A percentile compares a stretch with the other conserved stretches of the same genome.
These are phyloP conservation scores for Russula earlei DNA, from an alignment of 768 basidiomycete genomes.

Conservation along the genomic window DNA sequence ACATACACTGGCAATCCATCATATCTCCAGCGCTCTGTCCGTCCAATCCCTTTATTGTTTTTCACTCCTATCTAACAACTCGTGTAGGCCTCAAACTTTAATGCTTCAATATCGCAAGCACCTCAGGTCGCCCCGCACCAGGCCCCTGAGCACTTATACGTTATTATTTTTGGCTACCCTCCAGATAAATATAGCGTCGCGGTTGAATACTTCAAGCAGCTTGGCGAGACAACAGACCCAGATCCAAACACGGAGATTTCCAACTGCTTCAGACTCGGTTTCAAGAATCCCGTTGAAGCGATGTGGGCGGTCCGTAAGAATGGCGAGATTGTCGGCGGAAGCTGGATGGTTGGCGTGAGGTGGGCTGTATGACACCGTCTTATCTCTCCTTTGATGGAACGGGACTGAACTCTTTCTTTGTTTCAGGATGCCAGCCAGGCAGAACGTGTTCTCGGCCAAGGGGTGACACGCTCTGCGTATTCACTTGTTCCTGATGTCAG, in stretches of 20 bases:
- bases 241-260: constrained; percentile 57
- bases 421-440: constrained; percentile 52
- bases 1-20: constrained; percentile 34
- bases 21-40: constrained; percentile 40
- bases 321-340: constrained; percentile 65
- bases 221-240: constrained; percentile 62
- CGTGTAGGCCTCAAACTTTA: constrained; percentile 32
- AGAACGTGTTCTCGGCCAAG: constrained; percentile 39
- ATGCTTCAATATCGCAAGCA: constrained; percentile 26
- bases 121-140: constrained; percentile 17
- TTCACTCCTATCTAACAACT: background rate
- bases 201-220: constrained; percentile 62
- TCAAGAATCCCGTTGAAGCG: constrained; percentile 60
- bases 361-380: constrained; percentile 60
- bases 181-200: constrained; percentile 64
- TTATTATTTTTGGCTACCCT: constrained; percentile 87
- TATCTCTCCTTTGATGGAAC: background rate
- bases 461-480: constrained; percentile 19
- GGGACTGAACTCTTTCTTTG: background rate
- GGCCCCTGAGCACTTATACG: constrained; percentile 40
- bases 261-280: constrained; percentile 81
- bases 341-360: constrained; percentile 80
- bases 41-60: constrained; percentile 2
- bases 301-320: constrained; percentile 73
- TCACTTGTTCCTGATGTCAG: constrained; percentile 19